phyloP scores from a whole-genome alignment of 495 filamentous ascomycete species.

The Penicillium longicatenatum region DNA sequence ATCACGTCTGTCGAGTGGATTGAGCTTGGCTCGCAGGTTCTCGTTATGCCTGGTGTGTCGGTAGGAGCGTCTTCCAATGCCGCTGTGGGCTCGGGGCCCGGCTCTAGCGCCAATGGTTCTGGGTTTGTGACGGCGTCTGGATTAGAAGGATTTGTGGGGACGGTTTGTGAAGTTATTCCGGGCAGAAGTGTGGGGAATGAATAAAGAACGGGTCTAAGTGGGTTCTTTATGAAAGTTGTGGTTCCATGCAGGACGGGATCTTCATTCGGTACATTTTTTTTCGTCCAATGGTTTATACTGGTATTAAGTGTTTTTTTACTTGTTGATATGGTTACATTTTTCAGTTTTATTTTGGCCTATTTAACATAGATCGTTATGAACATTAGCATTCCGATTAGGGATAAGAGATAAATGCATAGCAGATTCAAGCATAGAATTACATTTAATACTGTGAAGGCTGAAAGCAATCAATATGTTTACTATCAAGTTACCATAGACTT shows the following conservation, averaged over 20 bases:
- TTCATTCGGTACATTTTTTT: background rate
- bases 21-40: conserved; percentile 73
- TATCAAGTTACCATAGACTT: conserved; percentile 5
- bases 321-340: background rate
- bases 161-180: conserved; percentile 39
- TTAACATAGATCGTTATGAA: background rate
- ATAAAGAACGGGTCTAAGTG: background rate
- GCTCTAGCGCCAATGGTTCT: background rate
- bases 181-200: conserved; percentile 19
- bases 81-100: conserved; percentile 26
- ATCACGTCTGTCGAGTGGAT: conserved; percentile 81
- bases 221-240: background rate
- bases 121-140: conserved; percentile 27
- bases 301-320: no score
- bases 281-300: background rate
- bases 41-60: conserved; percentile 70
- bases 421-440: background rate
- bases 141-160: conserved; percentile 53
- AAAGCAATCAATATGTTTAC: conserved; percentile 18
- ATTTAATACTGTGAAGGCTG: background rate
- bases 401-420: background rate
- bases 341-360: background rate
- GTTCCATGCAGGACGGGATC: background rate
- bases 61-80: conserved; percentile 35
- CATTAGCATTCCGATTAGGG: background rate